phyloP scores from a whole-genome alignment of 257 asterid genomes.

The Nicotiana paniculata region DNA sequence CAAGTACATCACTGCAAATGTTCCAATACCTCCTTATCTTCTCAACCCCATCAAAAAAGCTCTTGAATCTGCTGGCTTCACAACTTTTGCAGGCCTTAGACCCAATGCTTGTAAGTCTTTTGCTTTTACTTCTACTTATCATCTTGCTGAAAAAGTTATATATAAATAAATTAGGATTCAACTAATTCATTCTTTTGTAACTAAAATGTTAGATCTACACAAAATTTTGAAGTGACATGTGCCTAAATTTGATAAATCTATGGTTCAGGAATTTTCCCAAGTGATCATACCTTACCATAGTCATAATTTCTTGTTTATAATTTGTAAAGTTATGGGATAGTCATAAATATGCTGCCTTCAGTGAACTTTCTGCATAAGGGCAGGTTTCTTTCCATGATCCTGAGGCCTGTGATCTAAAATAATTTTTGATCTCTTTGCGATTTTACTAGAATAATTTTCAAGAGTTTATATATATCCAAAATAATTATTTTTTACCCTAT shows the following conservation, averaged over 20 bases:
- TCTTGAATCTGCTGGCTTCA: constrained; percentile 50
- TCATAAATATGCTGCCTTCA: neutral
- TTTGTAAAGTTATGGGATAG: neutral
- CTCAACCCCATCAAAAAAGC: constrained; percentile 70
- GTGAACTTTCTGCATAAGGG: neutral
- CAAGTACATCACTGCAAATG: constrained; percentile 61
- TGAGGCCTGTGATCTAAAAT: no score
- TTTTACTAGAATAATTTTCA: no score
- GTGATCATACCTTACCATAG: neutral
- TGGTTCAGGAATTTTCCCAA: neutral
- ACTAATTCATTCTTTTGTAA: neutral
- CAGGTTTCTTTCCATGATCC: no score
- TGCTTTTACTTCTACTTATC: neutral
- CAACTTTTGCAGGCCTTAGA: constrained; percentile 41
- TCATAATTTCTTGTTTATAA: neutral
- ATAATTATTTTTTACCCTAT: no score
- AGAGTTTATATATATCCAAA: no score
- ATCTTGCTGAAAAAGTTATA: neutral
- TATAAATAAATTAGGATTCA: neutral
- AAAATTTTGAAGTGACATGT: neutral
- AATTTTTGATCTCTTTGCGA: no score
- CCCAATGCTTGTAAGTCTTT: constrained; percentile 47
- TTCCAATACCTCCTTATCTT: constrained; percentile 63
- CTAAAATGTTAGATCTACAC: neutral
- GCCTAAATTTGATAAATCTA: neutral